Conservation (phyloP, 129 eudicot species). For the Flaveria ramosissima region DNA sequence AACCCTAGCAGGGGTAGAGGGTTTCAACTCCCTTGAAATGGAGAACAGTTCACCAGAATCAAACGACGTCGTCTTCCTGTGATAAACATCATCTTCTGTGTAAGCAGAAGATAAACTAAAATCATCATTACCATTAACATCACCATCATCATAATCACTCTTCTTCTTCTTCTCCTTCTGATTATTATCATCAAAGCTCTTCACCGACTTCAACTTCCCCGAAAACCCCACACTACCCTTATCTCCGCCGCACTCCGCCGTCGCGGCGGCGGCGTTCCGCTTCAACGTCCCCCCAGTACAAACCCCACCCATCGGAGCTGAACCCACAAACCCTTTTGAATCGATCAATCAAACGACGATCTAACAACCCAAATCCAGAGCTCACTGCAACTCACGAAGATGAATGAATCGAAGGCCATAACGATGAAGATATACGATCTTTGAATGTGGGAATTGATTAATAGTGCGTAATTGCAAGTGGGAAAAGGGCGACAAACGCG, state of each 20-base stretch:
- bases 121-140: conserved; percentile 26
- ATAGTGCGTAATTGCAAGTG: not conserved
- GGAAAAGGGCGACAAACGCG: conserved; percentile 26
- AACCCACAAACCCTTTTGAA: too few species aligned
- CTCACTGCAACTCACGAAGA: too few species aligned
- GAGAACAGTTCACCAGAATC: conserved; percentile 70
- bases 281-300: conserved; percentile 70
- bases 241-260: not conserved
- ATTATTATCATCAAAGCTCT: conserved; percentile 45
- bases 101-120: conserved; percentile 19
- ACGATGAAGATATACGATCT: too few species aligned
- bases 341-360: conserved; percentile 3
- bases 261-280: not conserved
- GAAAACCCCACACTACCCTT: conserved; percentile 50
- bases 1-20: conserved; percentile 64
- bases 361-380: too few species aligned
- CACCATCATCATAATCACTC: not conserved
- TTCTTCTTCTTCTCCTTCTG: conserved; percentile 24
- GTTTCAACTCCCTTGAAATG: conserved; percentile 68
- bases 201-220: conserved; percentile 58
- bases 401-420: too few species aligned
- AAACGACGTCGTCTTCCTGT: conserved; percentile 42
- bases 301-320: conserved; percentile 67
- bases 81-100: conserved; percentile 37
- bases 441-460: too few species aligned